phyloP scores from a whole-genome alignment of 164 flowering plant species.

The Nelumbo lutea region DNA sequence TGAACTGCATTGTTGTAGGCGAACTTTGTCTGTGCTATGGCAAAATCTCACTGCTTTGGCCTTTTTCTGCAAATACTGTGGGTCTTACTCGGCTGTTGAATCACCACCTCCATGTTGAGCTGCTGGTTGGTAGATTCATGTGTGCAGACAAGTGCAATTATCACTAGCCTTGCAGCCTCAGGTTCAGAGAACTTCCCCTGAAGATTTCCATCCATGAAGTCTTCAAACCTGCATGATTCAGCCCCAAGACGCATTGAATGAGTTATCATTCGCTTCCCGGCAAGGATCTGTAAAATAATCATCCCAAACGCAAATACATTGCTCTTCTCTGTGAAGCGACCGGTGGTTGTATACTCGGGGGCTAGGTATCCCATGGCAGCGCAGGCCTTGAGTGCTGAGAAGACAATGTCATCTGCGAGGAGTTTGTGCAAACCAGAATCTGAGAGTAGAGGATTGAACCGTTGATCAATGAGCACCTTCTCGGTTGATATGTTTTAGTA shows the following conservation, averaged over 20 bases:
- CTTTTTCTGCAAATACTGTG: no score
- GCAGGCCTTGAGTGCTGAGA: no score
- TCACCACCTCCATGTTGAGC: conserved; percentile 55
- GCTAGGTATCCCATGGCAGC: no score
- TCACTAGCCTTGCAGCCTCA: conserved; percentile 44
- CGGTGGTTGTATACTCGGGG: no score
- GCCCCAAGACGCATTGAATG: no score
- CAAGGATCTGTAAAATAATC: conserved; percentile 62
- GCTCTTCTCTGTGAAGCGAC: no score
- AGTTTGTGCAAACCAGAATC: conserved; percentile 82
- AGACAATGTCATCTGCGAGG: conserved; percentile 80
- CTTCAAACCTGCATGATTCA: no score
- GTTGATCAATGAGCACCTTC: conserved; percentile 68
- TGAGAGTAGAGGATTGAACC: conserved; percentile 61
- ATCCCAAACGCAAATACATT: conserved; percentile 92
- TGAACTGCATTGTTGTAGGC: no score
- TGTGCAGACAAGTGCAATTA: conserved; percentile 65
- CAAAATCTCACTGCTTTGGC: no score
- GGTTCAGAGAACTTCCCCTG: no score
- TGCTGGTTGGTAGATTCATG: conserved; percentile 58
- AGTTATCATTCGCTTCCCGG: conserved; percentile 54
- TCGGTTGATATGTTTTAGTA: conserved; percentile 82
- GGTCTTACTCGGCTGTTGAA: conserved; percentile 47
- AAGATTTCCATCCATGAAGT: conserved; percentile 45
- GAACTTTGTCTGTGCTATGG: no score